Percentiles rank a stretch among this genome's conserved stretches.
phyloP scores from a whole-genome alignment of 805 yeast genomes.

The Zygosaccharomyces bailii region DNA sequence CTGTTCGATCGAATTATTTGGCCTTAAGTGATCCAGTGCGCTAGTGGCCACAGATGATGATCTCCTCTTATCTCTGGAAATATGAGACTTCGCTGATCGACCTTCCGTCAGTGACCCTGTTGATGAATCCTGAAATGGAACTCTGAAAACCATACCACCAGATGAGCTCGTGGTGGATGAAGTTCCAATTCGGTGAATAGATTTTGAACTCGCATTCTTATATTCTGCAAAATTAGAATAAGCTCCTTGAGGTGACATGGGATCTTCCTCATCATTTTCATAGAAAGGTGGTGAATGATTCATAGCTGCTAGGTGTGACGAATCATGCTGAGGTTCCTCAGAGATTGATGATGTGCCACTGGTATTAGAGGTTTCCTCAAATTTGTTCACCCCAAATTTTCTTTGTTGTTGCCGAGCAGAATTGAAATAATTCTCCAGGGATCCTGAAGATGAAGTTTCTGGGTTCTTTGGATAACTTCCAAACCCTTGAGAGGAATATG shows the following conservation, averaged over 20 bases:
- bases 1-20: slow-evolving; percentile 7
- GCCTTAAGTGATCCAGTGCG: slow-evolving; percentile 13
- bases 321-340: slow-evolving; percentile 4
- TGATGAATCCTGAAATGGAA: slow-evolving; percentile 60
- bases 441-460: slow-evolving; percentile 17
- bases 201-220: slow-evolving; percentile 7
- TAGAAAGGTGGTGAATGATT: slow-evolving; percentile 9
- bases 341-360: not conserved
- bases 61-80: slow-evolving; percentile 19
- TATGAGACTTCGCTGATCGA: slow-evolving; percentile 11
- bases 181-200: slow-evolving; percentile 15
- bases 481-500: slow-evolving; percentile 14
- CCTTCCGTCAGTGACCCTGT: slow-evolving; percentile 17
- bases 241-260: slow-evolving; percentile 17
- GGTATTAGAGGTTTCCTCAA: not conserved
- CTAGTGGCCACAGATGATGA: slow-evolving; percentile 22
- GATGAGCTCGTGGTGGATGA: slow-evolving; percentile 32
- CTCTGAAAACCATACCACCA: slow-evolving; percentile 48
- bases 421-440: slow-evolving; percentile 15
- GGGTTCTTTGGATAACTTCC: slow-evolving; percentile 15
- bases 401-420: slow-evolving; percentile 10
- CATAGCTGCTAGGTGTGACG: slow-evolving; percentile 5
- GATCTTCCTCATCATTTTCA: slow-evolving; percentile 20
- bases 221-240: slow-evolving; percentile 3
- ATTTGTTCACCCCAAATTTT: slow-evolving; percentile 5